phyloP scores from a whole-genome alignment of 2,329 filamentous ascomycete species.

The Fusarium pseudocircinatum region DNA sequence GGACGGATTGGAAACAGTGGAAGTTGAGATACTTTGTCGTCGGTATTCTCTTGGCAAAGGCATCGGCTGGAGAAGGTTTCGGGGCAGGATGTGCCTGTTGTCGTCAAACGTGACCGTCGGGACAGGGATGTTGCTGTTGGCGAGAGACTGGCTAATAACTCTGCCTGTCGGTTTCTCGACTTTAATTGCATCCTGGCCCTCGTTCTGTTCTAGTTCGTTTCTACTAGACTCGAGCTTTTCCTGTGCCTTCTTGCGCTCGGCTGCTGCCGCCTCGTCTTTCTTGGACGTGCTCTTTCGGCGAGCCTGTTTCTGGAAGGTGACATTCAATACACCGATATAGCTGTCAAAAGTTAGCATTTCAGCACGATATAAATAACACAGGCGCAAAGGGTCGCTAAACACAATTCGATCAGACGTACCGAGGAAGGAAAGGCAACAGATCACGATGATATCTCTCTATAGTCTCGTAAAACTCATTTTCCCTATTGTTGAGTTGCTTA shows the following conservation, averaged over 20 bases:
- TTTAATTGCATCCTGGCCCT: slow-evolving; percentile 12
- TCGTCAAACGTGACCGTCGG: slow-evolving; percentile 94
- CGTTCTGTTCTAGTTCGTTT: slow-evolving; percentile 28
- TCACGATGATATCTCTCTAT: slow-evolving; percentile 92
- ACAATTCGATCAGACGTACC: slow-evolving; percentile 59
- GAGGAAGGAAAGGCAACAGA: slow-evolving; percentile 88
- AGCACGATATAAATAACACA: neutral
- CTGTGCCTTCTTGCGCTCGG: slow-evolving; percentile 51
- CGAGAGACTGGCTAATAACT: slow-evolving; percentile 78
- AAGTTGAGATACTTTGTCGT: slow-evolving; percentile 48
- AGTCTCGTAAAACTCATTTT: slow-evolving; percentile 98
- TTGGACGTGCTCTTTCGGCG: slow-evolving; percentile 70
- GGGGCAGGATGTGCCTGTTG: slow-evolving; percentile 91
- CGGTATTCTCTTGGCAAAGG: slow-evolving; percentile 47
- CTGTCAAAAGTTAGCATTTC: slow-evolving; percentile 56
- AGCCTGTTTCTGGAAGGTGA: slow-evolving; percentile 87
- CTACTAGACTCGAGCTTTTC: slow-evolving; percentile 38
- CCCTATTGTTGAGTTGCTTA: slow-evolving; percentile 97
- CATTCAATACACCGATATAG: slow-evolving; percentile 96
- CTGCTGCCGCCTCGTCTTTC: slow-evolving; percentile 56
- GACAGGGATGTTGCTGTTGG: slow-evolving; percentile 70
- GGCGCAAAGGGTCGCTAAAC: slow-evolving; percentile 1
- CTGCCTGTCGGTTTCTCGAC: slow-evolving; percentile 45
- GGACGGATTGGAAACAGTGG: slow-evolving; percentile 33
- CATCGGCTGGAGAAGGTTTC: slow-evolving; percentile 78